phyloP scores from a whole-genome alignment of 2,329 filamentous ascomycete species.

The Colletotrichum acutatum region DNA sequence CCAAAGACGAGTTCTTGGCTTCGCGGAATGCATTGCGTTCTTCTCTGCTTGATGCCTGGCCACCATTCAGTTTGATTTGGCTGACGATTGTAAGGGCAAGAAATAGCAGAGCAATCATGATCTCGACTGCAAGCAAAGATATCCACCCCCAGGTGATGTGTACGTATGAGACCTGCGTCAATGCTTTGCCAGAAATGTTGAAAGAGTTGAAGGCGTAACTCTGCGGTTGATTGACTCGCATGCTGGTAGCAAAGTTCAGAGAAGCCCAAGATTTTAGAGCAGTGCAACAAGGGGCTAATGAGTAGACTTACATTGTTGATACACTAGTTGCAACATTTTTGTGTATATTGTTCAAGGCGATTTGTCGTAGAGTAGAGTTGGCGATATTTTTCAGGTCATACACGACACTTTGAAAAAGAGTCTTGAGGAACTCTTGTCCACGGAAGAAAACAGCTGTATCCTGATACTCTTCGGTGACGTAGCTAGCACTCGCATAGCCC shows the following conservation, averaged over 20 bases:
- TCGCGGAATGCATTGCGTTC: not conserved
- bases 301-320: not conserved
- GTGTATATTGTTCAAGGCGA: not conserved
- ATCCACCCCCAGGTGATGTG: conserved; percentile 13
- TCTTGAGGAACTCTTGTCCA: not conserved
- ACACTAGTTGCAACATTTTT: not conserved
- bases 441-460: not conserved
- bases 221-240: not conserved
- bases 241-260: not conserved
- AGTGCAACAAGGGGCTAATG: not conserved
- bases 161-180: conserved; percentile 11
- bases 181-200: conserved; percentile 2
- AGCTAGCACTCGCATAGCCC: not conserved
- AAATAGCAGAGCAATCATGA: not conserved
- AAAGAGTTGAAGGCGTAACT: not conserved
- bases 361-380: not conserved
- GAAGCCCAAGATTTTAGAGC: not conserved
- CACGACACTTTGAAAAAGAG: not conserved
- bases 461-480: not conserved
- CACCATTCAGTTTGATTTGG: not conserved
- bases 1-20: conserved; percentile 3
- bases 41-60: not conserved
- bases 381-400: not conserved
- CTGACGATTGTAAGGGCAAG: not conserved
- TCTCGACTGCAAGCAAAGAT: not conserved